Evolutionary conservation across 1,139 yeast species (phyloP).

Genomic region (Hansenula sp.): DNA sequence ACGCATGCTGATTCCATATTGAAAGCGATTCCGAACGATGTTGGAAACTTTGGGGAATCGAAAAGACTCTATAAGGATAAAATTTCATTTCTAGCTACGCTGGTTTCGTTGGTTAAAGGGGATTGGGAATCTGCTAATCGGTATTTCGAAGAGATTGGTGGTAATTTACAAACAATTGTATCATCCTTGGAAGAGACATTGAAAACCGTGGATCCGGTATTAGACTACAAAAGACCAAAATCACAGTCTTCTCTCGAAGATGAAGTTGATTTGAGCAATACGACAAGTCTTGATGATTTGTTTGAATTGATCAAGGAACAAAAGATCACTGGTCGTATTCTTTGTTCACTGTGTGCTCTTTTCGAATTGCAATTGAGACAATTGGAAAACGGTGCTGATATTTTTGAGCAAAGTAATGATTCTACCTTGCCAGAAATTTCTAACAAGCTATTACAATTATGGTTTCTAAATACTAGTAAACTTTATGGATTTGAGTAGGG

Average conservation of each 20-base stretch:
- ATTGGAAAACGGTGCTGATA: background rate
- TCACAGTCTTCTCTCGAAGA: background rate
- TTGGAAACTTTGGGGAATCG: background rate
- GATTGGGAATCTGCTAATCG: conserved; percentile 17
- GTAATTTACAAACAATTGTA: background rate
- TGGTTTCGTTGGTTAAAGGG: conserved; percentile 21
- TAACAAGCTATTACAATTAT: conserved; percentile 6
- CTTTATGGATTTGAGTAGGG: conserved; percentile 26
- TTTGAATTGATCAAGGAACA: conserved; percentile 20
- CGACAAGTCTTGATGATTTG: conserved; percentile 16
- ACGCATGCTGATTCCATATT: conserved; percentile 18
- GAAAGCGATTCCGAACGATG: conserved; percentile 1
- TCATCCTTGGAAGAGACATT: conserved; percentile 5
- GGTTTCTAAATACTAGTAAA: conserved; percentile 20
- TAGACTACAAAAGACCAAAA: conserved; percentile 14
- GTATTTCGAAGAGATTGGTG: conserved; percentile 6
- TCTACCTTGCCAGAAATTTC: background rate
- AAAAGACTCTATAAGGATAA: background rate
- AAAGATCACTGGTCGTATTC: conserved; percentile 27
- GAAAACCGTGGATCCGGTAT: conserved; percentile 15
- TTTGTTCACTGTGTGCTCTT: conserved; percentile 28
- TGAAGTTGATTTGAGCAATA: background rate
- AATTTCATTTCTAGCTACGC: conserved; percentile 14
- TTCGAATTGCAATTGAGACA: conserved; percentile 23
- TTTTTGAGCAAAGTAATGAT: background rate